Evolutionary conservation across 257 asterid species (phyloP).

Genomic region (Solanum infundibuliforme): DNA sequence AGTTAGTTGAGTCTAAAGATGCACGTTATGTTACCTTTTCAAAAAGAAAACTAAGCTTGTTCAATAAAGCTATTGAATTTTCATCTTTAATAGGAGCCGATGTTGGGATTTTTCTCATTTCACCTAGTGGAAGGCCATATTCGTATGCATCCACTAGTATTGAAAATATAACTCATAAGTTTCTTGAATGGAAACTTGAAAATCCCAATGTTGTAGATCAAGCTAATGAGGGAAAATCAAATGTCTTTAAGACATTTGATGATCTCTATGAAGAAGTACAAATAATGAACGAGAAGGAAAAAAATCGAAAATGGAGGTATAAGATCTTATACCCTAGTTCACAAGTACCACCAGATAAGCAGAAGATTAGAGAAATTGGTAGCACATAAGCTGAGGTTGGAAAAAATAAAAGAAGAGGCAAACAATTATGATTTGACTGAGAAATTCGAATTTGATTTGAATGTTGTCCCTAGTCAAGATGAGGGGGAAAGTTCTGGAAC

Average conservation of each 20-base stretch:
- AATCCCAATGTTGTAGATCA: neutral
- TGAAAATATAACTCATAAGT: neutral
- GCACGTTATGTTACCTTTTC: neutral
- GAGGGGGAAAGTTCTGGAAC: neutral
- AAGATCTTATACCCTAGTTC: neutral
- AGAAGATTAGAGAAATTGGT: neutral
- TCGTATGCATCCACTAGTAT: neutral
- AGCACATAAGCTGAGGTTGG: neutral
- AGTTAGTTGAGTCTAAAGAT: neutral
- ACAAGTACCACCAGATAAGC: neutral
- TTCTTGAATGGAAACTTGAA: neutral
- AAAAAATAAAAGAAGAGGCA: neutral
- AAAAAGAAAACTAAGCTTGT: neutral
- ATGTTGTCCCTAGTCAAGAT: neutral
- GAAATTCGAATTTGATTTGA: neutral
- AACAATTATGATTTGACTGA: neutral
- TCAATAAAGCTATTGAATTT: neutral
- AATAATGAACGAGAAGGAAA: neutral
- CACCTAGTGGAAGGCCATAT: neutral
- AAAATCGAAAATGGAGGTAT: neutral
- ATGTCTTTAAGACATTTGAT: neutral
- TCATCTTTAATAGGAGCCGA: neutral
- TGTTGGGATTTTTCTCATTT: neutral
- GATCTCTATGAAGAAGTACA: neutral
- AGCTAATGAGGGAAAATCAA: neutral